Percentiles rank a stretch among this genome's conserved stretches.
Evolutionary conservation across 148 eudicot species (phyloP).

Genomic region (Drosera capensis): DNA sequence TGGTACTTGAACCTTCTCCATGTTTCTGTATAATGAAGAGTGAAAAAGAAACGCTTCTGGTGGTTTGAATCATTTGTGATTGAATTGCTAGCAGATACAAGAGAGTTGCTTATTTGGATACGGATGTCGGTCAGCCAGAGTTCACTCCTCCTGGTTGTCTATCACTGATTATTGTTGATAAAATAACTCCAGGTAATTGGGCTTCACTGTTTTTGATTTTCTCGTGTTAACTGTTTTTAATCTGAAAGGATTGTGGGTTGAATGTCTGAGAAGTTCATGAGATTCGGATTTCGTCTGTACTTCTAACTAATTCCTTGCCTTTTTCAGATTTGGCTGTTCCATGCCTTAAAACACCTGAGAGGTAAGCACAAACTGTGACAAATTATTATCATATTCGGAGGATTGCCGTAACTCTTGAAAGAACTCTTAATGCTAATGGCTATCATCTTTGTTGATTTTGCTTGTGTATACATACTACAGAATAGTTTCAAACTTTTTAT

Average conservation of each 20-base stretch:
- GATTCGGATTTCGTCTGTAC: not conserved
- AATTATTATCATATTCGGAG: too few relatives aligned
- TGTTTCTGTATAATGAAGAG: too few relatives aligned
- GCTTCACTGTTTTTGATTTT: not conserved
- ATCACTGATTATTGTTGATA: slow-evolving; percentile 61
- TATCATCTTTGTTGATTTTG: too few relatives aligned
- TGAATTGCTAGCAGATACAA: slow-evolving; percentile 39
- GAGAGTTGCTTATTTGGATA: slow-evolving; percentile 76
- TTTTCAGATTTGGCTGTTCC: slow-evolving; percentile 60
- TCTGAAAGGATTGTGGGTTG: too few relatives aligned
- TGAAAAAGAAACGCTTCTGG: too few relatives aligned
- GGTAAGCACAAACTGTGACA: too few relatives aligned
- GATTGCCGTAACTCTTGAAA: too few relatives aligned
- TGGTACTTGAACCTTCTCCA: too few relatives aligned
- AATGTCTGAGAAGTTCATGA: not conserved
- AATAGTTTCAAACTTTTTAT: too few relatives aligned
- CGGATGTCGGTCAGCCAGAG: slow-evolving; percentile 98
- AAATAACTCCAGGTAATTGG: slow-evolving; percentile 55
- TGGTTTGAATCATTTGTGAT: too few relatives aligned
- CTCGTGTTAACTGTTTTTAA: not conserved
- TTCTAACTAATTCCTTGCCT: slow-evolving; percentile 8
- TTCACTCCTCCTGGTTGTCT: slow-evolving; percentile 90
- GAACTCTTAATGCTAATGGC: too few relatives aligned
- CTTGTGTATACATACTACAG: too few relatives aligned
- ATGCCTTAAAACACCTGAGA: slow-evolving; percentile 80